Percentiles rank a stretch among this genome's conserved stretches.
Conservation (phyloP, 179 eudicot species). For the Monotropa hypopitys region DNA sequence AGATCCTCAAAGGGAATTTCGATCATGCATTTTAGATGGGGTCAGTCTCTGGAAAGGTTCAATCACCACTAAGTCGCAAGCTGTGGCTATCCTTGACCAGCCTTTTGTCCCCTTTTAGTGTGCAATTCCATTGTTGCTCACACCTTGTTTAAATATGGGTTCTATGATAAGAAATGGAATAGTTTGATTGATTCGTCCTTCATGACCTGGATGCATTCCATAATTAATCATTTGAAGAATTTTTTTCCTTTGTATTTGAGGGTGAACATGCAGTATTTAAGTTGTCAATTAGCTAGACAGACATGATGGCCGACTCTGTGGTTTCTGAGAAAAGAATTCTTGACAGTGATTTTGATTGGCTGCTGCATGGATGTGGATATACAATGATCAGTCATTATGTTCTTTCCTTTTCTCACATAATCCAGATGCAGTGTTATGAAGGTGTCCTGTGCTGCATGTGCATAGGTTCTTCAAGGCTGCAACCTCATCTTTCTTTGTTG, state of each 20-base stretch:
- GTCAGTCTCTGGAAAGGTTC: not conserved
- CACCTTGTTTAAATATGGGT: not conserved
- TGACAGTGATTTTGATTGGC: not conserved
- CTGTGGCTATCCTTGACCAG: not conserved
- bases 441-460: not conserved
- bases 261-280: not conserved
- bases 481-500: not conserved
- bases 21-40: constrained; percentile 2
- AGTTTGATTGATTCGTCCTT: not conserved
- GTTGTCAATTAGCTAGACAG: not conserved
- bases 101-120: not conserved
- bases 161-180: not conserved
- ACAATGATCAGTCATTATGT: not conserved
- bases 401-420: not conserved
- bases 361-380: not conserved
- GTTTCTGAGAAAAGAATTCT: not conserved
- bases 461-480: not conserved
- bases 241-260: not conserved
- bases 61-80: not conserved
- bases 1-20: not conserved
- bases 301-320: not conserved
- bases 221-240: not conserved
- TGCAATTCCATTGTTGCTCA: not conserved
- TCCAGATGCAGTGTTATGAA: not conserved
- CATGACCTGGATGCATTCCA: not conserved